These are phyloP conservation scores for Candida vaughaniae DNA, from an alignment of 805 yeast genomes.

Conservation along the genomic window DNA sequence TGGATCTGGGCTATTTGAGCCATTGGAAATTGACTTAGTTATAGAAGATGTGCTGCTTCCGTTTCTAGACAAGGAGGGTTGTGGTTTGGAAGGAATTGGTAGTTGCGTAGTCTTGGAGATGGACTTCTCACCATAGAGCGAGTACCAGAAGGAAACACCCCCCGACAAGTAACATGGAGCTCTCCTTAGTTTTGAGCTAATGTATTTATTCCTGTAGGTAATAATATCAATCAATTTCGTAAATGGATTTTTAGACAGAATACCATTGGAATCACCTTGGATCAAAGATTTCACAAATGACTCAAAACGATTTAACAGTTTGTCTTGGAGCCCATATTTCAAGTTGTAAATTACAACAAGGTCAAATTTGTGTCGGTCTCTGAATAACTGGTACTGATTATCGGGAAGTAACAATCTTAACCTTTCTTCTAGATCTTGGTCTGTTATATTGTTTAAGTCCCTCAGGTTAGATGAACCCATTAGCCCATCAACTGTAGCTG, in stretches of 20 bases:
- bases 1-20: conserved; percentile 5
- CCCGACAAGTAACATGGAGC: conserved; percentile 37
- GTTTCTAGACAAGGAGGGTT: conserved; percentile 18
- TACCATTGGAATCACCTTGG: conserved; percentile 33
- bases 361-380: conserved; percentile 53
- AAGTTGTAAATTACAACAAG: conserved; percentile 65
- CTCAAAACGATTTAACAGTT: conserved; percentile 28
- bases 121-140: conserved; percentile 26
- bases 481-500: conserved; percentile 40
- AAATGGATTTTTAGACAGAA: conserved; percentile 57
- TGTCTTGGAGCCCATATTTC: conserved; percentile 29
- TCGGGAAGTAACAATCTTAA: conserved; percentile 58
- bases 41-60: conserved; percentile 11
- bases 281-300: conserved; percentile 33
- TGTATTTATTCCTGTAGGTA: conserved; percentile 29
- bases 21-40: conserved; percentile 5
- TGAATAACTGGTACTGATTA: conserved; percentile 54
- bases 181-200: conserved; percentile 31
- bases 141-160: conserved; percentile 36
- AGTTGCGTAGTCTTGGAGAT: conserved; percentile 15
- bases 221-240: conserved; percentile 40
- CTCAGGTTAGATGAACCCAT: conserved; percentile 10
- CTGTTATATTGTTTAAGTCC: conserved; percentile 41
- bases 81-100: conserved; percentile 16
- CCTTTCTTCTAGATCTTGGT: conserved; percentile 63